Conservation (phyloP, 2,329 filamentous ascomycete genomes). For the Aschersonia sp. region DNA sequence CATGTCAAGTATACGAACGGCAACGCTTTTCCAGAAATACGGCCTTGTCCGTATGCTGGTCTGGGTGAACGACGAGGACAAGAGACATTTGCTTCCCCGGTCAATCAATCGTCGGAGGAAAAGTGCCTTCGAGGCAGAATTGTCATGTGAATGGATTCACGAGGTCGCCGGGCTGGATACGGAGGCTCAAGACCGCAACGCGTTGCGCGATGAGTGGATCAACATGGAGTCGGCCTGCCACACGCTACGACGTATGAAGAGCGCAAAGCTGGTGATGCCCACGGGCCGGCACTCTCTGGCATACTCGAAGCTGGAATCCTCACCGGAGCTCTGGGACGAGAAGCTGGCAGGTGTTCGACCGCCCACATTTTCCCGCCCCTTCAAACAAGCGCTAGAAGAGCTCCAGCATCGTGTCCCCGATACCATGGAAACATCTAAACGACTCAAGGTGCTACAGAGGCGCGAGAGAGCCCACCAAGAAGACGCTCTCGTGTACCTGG, state of each 20-base stretch:
- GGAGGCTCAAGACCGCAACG: slow-evolving; percentile 11
- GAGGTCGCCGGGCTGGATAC: slow-evolving; percentile 37
- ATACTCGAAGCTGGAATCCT: slow-evolving; percentile 10
- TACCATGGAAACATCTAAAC: slow-evolving; percentile 4
- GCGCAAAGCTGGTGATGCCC: slow-evolving; percentile 27
- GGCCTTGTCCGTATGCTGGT: slow-evolving; percentile 69
- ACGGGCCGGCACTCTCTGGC: slow-evolving; percentile 23
- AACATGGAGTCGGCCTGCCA: slow-evolving; percentile 28
- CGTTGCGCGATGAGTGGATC: slow-evolving; percentile 30
- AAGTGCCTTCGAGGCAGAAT: slow-evolving; percentile 42
- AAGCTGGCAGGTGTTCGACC: slow-evolving; percentile 15
- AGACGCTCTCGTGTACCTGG: slow-evolving; percentile 11
- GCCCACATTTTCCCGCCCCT: slow-evolving; percentile 22
- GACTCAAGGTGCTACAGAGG: slow-evolving; percentile 14
- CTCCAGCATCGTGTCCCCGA: slow-evolving; percentile 14
- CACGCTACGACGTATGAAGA: slow-evolving; percentile 31
- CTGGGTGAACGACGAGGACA: slow-evolving; percentile 52
- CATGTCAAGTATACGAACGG: slow-evolving; percentile 39
- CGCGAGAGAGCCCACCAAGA: slow-evolving; percentile 11
- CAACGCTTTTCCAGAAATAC: slow-evolving; percentile 55
- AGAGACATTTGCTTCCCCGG: slow-evolving; percentile 44
- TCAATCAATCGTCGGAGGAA: slow-evolving; percentile 40
- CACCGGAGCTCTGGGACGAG: slow-evolving; percentile 9
- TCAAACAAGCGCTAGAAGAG: slow-evolving; percentile 25
- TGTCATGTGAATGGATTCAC: slow-evolving; percentile 42